These are phyloP conservation scores for Erigeron philadelphicus DNA, from an alignment of 140 eudicot species.

Conservation along the genomic window DNA sequence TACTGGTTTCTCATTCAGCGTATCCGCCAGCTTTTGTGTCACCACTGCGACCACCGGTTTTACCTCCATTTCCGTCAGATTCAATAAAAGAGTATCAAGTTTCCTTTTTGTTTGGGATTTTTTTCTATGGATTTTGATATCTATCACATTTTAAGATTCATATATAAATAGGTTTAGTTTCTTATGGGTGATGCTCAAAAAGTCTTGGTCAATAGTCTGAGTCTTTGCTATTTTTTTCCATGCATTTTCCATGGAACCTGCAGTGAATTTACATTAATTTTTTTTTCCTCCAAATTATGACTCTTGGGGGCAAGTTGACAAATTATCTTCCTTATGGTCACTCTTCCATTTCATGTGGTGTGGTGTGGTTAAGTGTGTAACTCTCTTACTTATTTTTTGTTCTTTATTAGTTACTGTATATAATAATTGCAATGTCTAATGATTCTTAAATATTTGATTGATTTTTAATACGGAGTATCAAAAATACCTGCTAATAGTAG, in stretches of 20 bases:
- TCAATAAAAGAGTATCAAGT: neutral
- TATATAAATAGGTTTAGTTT: neutral
- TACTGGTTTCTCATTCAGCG: constrained; percentile 30
- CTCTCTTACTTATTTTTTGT: too few species aligned
- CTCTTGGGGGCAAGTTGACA: neutral
- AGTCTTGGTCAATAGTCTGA: constrained; percentile 3
- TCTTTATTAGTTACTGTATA: too few species aligned
- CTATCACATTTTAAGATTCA: neutral
- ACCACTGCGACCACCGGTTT: constrained; percentile 30
- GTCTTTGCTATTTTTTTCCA: neutral
- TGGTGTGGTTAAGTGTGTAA: too few species aligned
- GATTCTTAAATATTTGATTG: too few species aligned
- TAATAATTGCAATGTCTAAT: too few species aligned
- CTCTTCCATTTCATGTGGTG: too few species aligned
- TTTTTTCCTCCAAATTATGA: neutral
- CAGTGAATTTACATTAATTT: neutral
- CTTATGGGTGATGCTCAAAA: neutral
- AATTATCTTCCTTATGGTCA: neutral
- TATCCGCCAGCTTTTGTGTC: constrained; percentile 37
- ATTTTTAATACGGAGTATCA: too few species aligned
- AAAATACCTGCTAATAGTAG: too few species aligned
- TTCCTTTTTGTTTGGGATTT: neutral
- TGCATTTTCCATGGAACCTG: constrained; percentile 6
- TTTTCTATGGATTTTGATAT: neutral
- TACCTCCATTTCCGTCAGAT: constrained; percentile 37